Evolutionary conservation across 1,139 yeast species (phyloP).

Genomic region (Sugiyamaella grinbergsii): DNA sequence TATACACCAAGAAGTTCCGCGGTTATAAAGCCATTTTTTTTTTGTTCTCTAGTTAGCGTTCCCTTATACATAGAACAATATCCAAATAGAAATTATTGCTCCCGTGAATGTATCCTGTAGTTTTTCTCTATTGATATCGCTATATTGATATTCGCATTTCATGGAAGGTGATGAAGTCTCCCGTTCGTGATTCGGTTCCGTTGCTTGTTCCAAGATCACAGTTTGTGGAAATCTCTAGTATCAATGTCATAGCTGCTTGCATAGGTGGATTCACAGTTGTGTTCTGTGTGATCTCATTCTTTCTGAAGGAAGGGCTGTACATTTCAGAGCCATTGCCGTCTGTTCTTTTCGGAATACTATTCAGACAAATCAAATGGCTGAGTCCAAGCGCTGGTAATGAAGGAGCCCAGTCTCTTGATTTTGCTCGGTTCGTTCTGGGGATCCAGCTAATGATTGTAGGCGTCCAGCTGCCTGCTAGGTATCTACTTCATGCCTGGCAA

Average conservation of each 20-base stretch:
- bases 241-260: constrained; percentile 38
- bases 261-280: constrained; percentile 39
- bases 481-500: constrained; percentile 40
- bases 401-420: constrained; percentile 36
- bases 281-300: constrained; percentile 37
- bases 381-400: constrained; percentile 17
- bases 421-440: constrained; percentile 46
- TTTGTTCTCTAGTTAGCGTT: too few species aligned
- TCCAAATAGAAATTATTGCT: too few species aligned
- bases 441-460: constrained; percentile 48
- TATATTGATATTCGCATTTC: too few species aligned
- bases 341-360: constrained; percentile 38
- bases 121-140: too few species aligned
- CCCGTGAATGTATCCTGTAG: too few species aligned
- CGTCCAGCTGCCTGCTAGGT: constrained; percentile 48
- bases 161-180: constrained; percentile 42
- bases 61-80: too few species aligned
- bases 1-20: too few species aligned
- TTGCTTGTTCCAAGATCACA: constrained; percentile 8
- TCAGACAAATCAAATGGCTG: constrained; percentile 35
- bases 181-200: constrained; percentile 26
- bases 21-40: too few species aligned
- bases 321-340: constrained; percentile 41
- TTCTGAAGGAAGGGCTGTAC: constrained; percentile 36
- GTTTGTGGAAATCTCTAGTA: constrained; percentile 30